Conservation (phyloP, 1,284 basidiomycete genomes). For the Trichosporon sp. region DNA sequence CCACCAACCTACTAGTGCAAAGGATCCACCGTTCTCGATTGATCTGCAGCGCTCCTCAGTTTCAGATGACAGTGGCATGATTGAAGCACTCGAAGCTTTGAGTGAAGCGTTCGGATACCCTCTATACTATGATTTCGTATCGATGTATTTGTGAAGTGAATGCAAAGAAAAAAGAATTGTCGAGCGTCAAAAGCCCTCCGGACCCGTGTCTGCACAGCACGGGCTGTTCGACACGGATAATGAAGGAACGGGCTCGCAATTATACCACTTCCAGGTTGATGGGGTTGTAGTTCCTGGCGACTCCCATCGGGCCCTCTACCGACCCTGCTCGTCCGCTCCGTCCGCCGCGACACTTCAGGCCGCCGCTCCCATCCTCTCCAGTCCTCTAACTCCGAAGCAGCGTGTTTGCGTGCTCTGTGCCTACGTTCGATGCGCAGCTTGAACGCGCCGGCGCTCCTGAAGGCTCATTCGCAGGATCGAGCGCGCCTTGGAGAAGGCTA, state of each 20-base stretch:
- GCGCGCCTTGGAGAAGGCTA: not conserved
- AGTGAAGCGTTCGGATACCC: not conserved
- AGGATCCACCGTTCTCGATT: not conserved
- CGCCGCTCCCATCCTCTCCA: not conserved
- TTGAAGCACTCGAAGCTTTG: constrained; percentile 1
- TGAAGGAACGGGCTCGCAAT: not conserved
- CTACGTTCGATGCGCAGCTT: constrained; percentile 1
- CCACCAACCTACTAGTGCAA: not conserved
- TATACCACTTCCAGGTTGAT: not conserved
- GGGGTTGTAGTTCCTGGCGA: not conserved
- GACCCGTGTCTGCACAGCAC: not conserved
- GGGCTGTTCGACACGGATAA: not conserved
- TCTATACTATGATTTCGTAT: not conserved
- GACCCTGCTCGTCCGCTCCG: not conserved
- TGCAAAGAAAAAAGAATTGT: not conserved
- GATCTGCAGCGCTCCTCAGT: not conserved
- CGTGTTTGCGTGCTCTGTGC: not conserved
- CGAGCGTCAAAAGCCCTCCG: not conserved
- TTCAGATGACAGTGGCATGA: constrained; percentile 1
- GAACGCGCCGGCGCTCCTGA: not conserved
- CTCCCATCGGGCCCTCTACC: not conserved
- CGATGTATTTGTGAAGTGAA: not conserved
- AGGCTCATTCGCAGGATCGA: not conserved
- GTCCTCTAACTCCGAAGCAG: constrained; percentile 6
- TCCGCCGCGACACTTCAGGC: not conserved